A percentile compares a stretch with the other conserved stretches of the same genome.
Conservation (phyloP, 768 basidiomycete genomes). For the Collybiopsis confluens region DNA sequence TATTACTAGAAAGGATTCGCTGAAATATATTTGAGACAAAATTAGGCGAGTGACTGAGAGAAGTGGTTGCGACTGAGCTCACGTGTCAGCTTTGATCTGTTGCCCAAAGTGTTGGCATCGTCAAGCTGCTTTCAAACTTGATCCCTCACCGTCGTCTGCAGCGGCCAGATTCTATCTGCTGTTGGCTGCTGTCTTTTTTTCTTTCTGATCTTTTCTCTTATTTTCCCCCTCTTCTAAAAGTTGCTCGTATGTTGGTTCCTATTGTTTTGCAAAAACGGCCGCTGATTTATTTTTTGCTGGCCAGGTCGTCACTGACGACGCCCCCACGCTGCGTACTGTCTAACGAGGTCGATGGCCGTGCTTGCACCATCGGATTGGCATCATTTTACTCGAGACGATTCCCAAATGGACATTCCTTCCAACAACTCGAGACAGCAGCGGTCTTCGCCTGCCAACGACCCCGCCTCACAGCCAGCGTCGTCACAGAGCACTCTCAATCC, state of each 20-base stretch:
- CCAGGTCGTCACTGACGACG: slow-evolving; percentile 7
- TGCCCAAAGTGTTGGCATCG: slow-evolving; percentile 6
- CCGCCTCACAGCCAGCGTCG: slow-evolving; percentile 23
- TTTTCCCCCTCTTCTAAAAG: slow-evolving; percentile 3
- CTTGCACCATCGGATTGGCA: slow-evolving; percentile 77
- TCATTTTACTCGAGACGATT: slow-evolving; percentile 51
- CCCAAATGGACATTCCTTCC: slow-evolving; percentile 54
- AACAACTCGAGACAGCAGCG: slow-evolving; percentile 49
- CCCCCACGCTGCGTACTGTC: slow-evolving; percentile 3
- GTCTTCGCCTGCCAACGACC: slow-evolving; percentile 57
- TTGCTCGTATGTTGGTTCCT: slow-evolving; percentile 3
- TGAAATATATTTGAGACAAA: too few relatives aligned
- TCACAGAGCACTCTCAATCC: slow-evolving; percentile 13
- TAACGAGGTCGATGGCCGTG: slow-evolving; percentile 62
- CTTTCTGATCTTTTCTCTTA: neutral
- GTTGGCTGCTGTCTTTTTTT: neutral
- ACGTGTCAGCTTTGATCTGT: neutral
- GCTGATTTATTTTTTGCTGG: neutral
- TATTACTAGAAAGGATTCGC: too few relatives aligned
- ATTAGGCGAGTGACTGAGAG: too few relatives aligned
- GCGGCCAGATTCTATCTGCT: slow-evolving; percentile 2
- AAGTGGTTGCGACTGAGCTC: neutral
- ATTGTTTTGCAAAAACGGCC: neutral
- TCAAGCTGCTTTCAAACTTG: slow-evolving; percentile 3
- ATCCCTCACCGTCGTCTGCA: slow-evolving; percentile 1